A percentile compares a stretch with the other conserved stretches of the same genome.
These are phyloP conservation scores for Mucor plumbeus DNA, from an alignment of 371 early-diverging fungal species.

Conservation along the genomic window DNA sequence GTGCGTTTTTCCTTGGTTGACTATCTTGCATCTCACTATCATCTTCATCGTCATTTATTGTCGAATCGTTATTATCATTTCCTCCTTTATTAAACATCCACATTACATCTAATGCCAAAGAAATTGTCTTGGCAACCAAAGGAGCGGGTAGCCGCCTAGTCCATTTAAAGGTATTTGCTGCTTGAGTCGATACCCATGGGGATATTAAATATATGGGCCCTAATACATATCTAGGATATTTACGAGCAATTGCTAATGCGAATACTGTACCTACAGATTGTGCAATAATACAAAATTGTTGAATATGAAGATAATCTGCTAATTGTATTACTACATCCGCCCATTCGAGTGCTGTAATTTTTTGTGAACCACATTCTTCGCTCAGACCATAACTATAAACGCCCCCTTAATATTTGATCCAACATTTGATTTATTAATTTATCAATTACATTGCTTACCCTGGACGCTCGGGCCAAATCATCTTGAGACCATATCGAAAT, in stretches of 20 bases:
- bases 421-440: background rate
- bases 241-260: slow-evolving; percentile 47
- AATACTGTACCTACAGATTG: slow-evolving; percentile 58
- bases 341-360: slow-evolving; percentile 53
- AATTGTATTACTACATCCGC: slow-evolving; percentile 53
- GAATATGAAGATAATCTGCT: slow-evolving; percentile 41
- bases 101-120: slow-evolving; percentile 56
- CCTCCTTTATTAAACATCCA: slow-evolving; percentile 45
- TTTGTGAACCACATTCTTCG: slow-evolving; percentile 44
- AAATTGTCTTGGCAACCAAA: slow-evolving; percentile 46
- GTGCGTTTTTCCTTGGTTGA: background rate
- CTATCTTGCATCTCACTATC: background rate
- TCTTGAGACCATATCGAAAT: slow-evolving; percentile 34
- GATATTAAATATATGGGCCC: slow-evolving; percentile 53
- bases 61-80: background rate
- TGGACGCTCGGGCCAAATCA: slow-evolving; percentile 60
- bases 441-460: slow-evolving; percentile 36
- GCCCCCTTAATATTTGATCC: background rate
- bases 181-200: slow-evolving; percentile 59
- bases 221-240: slow-evolving; percentile 41
- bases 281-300: slow-evolving; percentile 47
- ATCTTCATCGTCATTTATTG: background rate
- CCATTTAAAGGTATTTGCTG: slow-evolving; percentile 59
- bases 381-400: slow-evolving; percentile 48
- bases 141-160: slow-evolving; percentile 51